Base-by-base conservation (phyloP, 805 yeast species). In the Ogataea angusta region DNA sequence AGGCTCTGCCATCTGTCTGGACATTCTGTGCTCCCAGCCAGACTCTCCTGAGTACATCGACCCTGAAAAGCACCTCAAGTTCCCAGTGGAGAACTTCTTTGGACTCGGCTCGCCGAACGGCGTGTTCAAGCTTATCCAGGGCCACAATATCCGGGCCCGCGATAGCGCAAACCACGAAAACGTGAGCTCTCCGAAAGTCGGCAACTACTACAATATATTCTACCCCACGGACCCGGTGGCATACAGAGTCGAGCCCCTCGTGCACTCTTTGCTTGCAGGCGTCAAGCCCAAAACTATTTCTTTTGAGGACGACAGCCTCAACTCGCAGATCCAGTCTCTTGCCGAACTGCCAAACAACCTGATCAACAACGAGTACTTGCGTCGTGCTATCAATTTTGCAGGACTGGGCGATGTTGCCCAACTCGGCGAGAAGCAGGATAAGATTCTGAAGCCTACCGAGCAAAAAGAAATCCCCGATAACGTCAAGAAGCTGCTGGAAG, bases 141-240 rank as follows among this genome's bases (percentile, higher is more conserved):
- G 82, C 32, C 73, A 73, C 31, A 76, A 75, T 34, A 72, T 89
- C n/a, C 64, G 68, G 15, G 68, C 82, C 1, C 54, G 78, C 21
- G 34, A 19, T 2, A 49, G 45, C 30, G 30, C 32, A 10, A 23
- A 30, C 12, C 44, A 39, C 8, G 23, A 22, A 4, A 33, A 40
- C 5, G 35, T 38, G 3, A 60, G 67, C 7, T 61, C 73, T 3
- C 88, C 93, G 3, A 72, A 71, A 23, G 81, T 84, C 47, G 63
- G 69, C 2, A 84, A 85, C 53, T 60, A 85, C 30, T 93, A 84
- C 65, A 91, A 91, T 56, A 64, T 93, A 5, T 88, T 85, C 65
- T 95, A 91, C 52, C 86, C 91, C 0, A 82, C 95, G 49, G 99
- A 91, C 57, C 96, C 97, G 0, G 82, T 93, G 29, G 90, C 91